Evolutionary conservation across 2,329 filamentous ascomycete species (phyloP).

Genomic region (Ophiostoma novo-ulmi): DNA sequence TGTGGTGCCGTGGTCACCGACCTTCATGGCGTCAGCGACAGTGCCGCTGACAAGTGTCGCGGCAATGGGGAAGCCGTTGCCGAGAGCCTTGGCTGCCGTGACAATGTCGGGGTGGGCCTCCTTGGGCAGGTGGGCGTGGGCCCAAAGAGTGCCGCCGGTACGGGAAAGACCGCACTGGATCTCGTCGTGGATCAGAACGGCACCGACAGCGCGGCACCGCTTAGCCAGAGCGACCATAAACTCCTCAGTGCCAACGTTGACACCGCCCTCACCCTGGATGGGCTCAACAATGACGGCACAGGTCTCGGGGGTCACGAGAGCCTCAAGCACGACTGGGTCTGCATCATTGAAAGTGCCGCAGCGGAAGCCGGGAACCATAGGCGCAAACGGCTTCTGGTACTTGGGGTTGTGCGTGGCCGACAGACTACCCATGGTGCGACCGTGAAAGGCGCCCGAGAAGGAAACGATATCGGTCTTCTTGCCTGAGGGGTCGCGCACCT

Average conservation of each 20-base stretch:
- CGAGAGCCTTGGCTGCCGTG: conserved; percentile 91
- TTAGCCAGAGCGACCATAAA: conserved; percentile 80
- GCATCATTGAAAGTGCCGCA: conserved; percentile 85
- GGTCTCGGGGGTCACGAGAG: conserved; percentile 74
- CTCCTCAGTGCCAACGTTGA: conserved; percentile 74
- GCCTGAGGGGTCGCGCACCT: conserved; percentile 64
- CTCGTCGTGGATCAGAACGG: conserved; percentile 89
- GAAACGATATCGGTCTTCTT: conserved; percentile 80
- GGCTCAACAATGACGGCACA: conserved; percentile 96
- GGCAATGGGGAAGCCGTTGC: conserved; percentile 93
- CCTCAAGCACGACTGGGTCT: conserved; percentile 64
- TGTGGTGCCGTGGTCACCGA: conserved; percentile 83
- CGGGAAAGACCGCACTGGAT: conserved; percentile 91
- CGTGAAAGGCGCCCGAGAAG: conserved; percentile 90
- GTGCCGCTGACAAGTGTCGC: conserved; percentile 60
- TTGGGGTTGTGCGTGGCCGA: conserved; percentile 98
- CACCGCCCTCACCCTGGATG: conserved; percentile 93
- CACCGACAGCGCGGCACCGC: conserved; percentile 79
- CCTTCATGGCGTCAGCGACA: conserved; percentile 61
- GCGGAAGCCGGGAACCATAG: conserved; percentile 90
- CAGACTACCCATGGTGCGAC: conserved; percentile 88
- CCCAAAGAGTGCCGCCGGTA: conserved; percentile 79
- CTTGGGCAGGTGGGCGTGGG: conserved; percentile 66
- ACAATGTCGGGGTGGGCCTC: conserved; percentile 90
- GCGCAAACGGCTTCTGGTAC: conserved; percentile 90